Conservation (phyloP, 352 stramenopile species). For the Phytophthora multivora region DNA sequence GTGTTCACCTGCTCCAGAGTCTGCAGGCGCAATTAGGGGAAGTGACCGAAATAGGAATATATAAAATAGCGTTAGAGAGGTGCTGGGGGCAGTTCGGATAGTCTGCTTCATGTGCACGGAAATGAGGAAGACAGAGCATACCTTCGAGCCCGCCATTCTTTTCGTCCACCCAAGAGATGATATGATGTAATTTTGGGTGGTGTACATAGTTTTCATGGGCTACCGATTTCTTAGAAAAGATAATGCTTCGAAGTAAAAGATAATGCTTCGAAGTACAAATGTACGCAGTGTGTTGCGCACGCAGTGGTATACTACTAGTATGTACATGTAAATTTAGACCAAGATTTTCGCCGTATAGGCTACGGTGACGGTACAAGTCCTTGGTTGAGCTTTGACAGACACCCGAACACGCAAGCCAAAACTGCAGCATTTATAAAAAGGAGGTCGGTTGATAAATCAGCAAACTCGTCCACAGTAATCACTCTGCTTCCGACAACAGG, state of each 20-base stretch:
- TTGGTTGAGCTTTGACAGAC: too few species aligned
- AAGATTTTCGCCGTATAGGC: too few species aligned
- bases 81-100: neutral
- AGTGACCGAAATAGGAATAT: neutral
- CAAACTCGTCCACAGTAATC: slow-evolving; percentile 74
- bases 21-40: slow-evolving; percentile 1
- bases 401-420: too few species aligned
- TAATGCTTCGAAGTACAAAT: too few species aligned
- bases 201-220: neutral
- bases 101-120: neutral
- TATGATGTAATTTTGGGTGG: neutral
- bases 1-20: slow-evolving; percentile 36
- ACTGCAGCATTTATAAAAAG: too few species aligned
- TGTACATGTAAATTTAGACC: too few species aligned
- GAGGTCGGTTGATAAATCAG: slow-evolving; percentile 46
- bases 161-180: slow-evolving; percentile 12
- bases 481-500: slow-evolving; percentile 73
- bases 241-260: too few species aligned
- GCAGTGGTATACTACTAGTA: too few species aligned
- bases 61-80: neutral
- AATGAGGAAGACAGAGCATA: neutral
- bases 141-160: slow-evolving; percentile 26
- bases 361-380: neutral
- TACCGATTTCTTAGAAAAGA: too few species aligned
- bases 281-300: too few species aligned